phyloP scores from a whole-genome alignment of 495 filamentous ascomycete species.

The Trichoderma erinaceum region DNA sequence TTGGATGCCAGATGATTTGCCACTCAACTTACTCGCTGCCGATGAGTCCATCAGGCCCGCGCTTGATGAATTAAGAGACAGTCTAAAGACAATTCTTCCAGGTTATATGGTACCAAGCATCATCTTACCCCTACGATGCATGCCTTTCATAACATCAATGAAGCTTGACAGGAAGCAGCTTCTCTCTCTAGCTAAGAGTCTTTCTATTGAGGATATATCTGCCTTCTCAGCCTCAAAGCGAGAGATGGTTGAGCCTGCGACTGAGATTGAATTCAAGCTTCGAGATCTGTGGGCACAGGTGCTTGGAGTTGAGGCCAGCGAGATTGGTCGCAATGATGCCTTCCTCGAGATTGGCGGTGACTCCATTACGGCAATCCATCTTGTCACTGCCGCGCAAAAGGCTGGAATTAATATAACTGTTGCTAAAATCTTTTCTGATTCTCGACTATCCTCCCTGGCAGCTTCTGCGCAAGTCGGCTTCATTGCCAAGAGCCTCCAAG shows the following conservation, averaged over 20 bases:
- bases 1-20: background rate
- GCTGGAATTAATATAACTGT: background rate
- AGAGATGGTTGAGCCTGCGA: no score
- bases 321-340: constrained; percentile 41
- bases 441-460: background rate
- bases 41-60: background rate
- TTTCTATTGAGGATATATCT: no score
- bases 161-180: constrained; percentile 18
- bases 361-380: constrained; percentile 9
- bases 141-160: constrained; percentile 28
- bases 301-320: no score
- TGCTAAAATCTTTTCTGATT: constrained; percentile 38
- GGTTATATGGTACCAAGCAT: constrained; percentile 21
- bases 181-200: no score
- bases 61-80: background rate
- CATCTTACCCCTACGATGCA: constrained; percentile 35
- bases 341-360: constrained; percentile 40
- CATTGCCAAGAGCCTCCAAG: background rate
- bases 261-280: no score
- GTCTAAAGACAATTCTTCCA: background rate
- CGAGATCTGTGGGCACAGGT: no score
- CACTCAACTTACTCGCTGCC: background rate
- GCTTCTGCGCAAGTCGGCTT: background rate
- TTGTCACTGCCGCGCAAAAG: background rate
- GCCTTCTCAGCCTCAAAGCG: no score